Evolutionary conservation across 441 rosid genomes (phyloP).

Genomic region (Mallotus repandus): DNA sequence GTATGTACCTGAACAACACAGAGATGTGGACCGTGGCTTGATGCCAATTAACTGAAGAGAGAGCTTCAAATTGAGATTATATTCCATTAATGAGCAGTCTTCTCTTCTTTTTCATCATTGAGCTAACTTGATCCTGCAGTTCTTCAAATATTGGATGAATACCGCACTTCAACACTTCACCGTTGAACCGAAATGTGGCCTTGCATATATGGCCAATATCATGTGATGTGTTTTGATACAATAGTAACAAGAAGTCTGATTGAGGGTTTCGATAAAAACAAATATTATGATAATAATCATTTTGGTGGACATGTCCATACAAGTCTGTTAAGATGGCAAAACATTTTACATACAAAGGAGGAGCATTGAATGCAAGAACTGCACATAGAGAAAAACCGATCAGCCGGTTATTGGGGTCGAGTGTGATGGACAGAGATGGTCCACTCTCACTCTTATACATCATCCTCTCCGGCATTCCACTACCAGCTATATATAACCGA

Average conservation of each 20-base stretch:
- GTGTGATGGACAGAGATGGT: neutral
- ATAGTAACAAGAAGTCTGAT: too few relatives aligned
- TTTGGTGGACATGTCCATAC: too few relatives aligned
- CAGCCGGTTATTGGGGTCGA: neutral
- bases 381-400: neutral
- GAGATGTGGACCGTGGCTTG: too few relatives aligned
- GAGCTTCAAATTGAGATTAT: too few relatives aligned
- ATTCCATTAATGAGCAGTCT: too few relatives aligned
- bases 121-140: too few relatives aligned
- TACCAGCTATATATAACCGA: neutral
- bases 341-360: neutral
- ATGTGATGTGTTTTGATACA: too few relatives aligned
- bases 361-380: neutral
- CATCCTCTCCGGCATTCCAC: neutral
- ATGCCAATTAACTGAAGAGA: too few relatives aligned
- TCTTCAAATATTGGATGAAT: neutral
- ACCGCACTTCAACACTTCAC: neutral
- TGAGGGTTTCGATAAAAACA: too few relatives aligned
- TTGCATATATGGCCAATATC: neutral
- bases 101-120: too few relatives aligned
- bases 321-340: neutral
- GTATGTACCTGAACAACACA: too few relatives aligned
- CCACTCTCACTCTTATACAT: neutral
- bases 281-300: too few relatives aligned
- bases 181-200: neutral